Conservation (phyloP, 139 green algal genomes). For the Asterochloris sp. region DNA sequence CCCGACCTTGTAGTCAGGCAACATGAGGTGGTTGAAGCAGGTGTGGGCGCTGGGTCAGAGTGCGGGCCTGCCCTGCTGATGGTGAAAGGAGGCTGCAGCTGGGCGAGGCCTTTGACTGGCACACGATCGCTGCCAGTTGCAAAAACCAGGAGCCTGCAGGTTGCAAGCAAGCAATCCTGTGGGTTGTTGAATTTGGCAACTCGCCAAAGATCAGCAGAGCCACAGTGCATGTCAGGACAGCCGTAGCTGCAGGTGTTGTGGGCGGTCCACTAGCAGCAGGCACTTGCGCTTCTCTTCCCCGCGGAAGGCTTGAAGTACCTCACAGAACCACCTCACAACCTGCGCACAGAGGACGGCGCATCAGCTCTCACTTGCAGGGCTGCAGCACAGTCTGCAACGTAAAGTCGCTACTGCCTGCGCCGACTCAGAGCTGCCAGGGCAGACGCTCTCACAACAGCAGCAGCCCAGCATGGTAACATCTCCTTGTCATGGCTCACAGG, state of each 20-base stretch:
- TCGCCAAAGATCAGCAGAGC: no score
- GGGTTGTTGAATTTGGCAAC: not conserved
- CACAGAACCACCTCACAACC: slow-evolving; percentile 73
- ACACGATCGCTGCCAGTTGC: slow-evolving; percentile 66
- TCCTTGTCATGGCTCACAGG: no score
- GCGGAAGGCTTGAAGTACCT: slow-evolving; percentile 39
- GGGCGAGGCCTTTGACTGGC: slow-evolving; percentile 65
- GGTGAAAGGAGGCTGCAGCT: slow-evolving; percentile 54
- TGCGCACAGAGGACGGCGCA: slow-evolving; percentile 4
- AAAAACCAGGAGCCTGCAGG: slow-evolving; percentile 57
- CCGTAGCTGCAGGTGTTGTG: not conserved
- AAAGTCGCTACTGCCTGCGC: no score
- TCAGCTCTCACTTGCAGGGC: no score
- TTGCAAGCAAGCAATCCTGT: slow-evolving; percentile 12
- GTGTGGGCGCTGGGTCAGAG: slow-evolving; percentile 78
- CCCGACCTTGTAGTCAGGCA: slow-evolving; percentile 68
- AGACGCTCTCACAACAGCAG: no score
- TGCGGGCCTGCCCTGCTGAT: slow-evolving; percentile 40
- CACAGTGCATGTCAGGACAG: no score
- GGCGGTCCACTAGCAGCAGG: not conserved
- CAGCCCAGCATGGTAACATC: no score
- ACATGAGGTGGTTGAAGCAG: slow-evolving; percentile 91
- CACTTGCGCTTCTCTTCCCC: slow-evolving; percentile 12
- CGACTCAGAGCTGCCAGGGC: no score
- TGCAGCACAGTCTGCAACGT: no score